Base-by-base conservation (phyloP, 495 filamentous ascomycete genomes). In the Hypoxylon subgilvum region DNA sequence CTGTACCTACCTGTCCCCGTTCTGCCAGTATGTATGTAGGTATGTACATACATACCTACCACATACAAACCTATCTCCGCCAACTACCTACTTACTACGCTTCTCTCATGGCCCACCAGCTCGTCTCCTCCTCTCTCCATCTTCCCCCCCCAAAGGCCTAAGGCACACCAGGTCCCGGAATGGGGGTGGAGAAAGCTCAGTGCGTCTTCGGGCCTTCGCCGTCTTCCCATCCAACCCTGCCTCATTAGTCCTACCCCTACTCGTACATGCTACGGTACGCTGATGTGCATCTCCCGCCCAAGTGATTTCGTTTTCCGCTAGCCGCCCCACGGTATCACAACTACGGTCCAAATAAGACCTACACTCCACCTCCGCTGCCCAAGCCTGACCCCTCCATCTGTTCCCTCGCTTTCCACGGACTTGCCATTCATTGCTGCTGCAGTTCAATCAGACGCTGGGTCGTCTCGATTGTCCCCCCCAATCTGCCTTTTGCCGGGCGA, bases 331-430 rank as follows among this genome's bases (percentile, higher is more conserved):
- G 67, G 65, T 69, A 67, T 67, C 57, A 56, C 58, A 63, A 59
- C 61, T 55, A 69, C 57, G 56, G 61, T 67, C 64, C 67, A 69
- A 67, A 69, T 69, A 67, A 69, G 64, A 67, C 55, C 64, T 66
- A 64, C 59, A 70, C 65, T 70, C 67, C 67, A 68, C 61, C 61
- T 69, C 67, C 64, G 57, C 67, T 62, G 57, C 65, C 65, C 64
- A 63, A 65, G 61, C 41, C 52, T 58, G 59, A 70, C 67, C 67
- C 67, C 67, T 70, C 67, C 67, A 57, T 65, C 61, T 54, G 53
- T 61, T 58, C 55, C 55, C 55, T 61, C 54, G 60, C 57, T 68
- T 57, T 57, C 53, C 35, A 65, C 50, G 61, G 65, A 70, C 57
- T 52, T 58, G 56, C 51, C 61, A 65, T 44, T 45, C 57, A 58